A percentile compares a stretch with the other conserved stretches of the same genome.
phyloP scores from a whole-genome alignment of 768 basidiomycete genomes.

The Mycena capillaripes region DNA sequence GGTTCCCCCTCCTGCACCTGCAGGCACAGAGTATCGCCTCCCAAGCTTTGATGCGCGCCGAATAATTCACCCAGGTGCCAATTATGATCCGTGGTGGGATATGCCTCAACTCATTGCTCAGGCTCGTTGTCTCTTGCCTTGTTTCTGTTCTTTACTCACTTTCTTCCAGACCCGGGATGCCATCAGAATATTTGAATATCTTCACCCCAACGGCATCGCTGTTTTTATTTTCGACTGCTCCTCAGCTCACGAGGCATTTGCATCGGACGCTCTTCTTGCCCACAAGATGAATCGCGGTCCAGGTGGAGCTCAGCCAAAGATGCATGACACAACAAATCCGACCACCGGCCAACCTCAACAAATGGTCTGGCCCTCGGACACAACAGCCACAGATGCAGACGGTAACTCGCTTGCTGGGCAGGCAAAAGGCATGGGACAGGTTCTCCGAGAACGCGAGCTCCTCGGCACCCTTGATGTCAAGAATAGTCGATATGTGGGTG shows the following conservation, averaged over 20 bases:
- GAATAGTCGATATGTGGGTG: neutral
- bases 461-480: neutral
- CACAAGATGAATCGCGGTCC: conserved; percentile 41
- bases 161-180: neutral
- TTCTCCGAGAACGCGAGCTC: neutral
- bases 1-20: conserved; percentile 20
- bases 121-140: neutral
- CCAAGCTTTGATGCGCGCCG: conserved; percentile 20
- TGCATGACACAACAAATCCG: neutral
- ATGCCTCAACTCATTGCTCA: conserved; percentile 39
- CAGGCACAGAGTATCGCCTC: conserved; percentile 3
- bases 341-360: neutral
- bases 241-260: conserved; percentile 38
- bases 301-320: neutral
- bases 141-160: neutral
- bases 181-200: conserved; percentile 38
- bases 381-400: no score
- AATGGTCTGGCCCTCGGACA: neutral
- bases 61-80: conserved; percentile 44
- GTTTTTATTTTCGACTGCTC: conserved; percentile 43
- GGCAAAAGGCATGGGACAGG: no score
- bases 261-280: conserved; percentile 40
- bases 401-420: no score
- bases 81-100: conserved; percentile 43
- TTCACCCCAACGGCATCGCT: conserved; percentile 31